Base-by-base conservation (phyloP, 75 land plant genomes). In the Cunninghamia lanceolata region DNA sequence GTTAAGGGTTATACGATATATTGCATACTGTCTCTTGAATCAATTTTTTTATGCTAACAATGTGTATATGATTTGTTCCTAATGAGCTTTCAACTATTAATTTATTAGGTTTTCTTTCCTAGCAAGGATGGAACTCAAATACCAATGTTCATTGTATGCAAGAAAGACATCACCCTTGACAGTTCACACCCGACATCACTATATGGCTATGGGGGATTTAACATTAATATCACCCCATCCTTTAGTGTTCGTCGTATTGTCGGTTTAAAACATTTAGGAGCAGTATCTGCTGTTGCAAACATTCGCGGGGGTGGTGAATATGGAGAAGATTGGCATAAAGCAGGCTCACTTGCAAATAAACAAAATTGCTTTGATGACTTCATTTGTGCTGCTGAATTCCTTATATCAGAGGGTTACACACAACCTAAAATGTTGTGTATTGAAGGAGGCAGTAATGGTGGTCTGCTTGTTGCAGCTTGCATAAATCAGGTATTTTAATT, bases 291-390 rank as follows among this genome's bases (percentile, higher is more conserved):
- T 73, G 74, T 95, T 42, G 99, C 99, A 75, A 98, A 97, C 82
- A 96, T 96, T 40, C 92, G 99, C 63, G 99, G 99, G 82, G 99
- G 99, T 82, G 99, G 99, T 40, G 99, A 98, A 63, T 98, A 98
- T 89, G 99, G 99, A 75, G 96, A 96, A 85, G 96, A 96, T 85
- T 98, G 99, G 99, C 99, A 98, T 85, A 96, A 94, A 88, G 93
- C 97, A n/a, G 99, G 99, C 3, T 93, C 96, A 34, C 93, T 98
- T 74, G 88, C 93, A 3, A 93, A 92, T 28, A 98, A 98, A 85
- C 99, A 98, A 82, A 96, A 98, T 84, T 93, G 95, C 87, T 98
- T 98, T 91, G 99, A 98, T 93, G 99, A 98, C 86, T 98, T 98
- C 83, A 93, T 94, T 85, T 84, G 97, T 83, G 92, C 95, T 59